Evolutionary conservation across 176 grass and related monocot species (phyloP).

Genomic region (Miscanthus lutarioriparius): DNA sequence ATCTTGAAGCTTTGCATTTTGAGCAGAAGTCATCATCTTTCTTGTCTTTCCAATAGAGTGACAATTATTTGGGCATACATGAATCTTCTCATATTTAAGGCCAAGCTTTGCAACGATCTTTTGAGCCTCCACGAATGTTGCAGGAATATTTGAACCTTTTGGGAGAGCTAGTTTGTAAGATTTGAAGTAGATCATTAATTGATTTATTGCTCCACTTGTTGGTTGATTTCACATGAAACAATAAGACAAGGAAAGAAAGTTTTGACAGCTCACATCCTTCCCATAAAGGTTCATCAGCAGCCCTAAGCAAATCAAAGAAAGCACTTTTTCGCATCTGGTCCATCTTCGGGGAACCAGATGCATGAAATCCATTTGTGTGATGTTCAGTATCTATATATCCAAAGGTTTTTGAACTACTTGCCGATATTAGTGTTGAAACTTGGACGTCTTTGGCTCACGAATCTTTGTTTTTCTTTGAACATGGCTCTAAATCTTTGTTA

Average conservation of each 20-base stretch:
- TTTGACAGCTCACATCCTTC: constrained; percentile 6
- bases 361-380: neutral
- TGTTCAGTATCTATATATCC: neutral
- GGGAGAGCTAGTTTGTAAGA: neutral
- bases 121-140: neutral
- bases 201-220: constrained; percentile 30
- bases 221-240: constrained; percentile 2
- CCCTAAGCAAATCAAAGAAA: constrained; percentile 7
- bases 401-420: neutral
- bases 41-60: neutral
- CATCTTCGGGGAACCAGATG: neutral
- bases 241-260: neutral
- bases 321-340: neutral
- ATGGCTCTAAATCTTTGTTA: neutral
- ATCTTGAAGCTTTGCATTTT: neutral
- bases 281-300: neutral
- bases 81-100: constrained; percentile 8
- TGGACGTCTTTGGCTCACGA: neutral
- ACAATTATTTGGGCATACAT: constrained; percentile 9
- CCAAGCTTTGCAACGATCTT: neutral
- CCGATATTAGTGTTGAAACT: neutral
- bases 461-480: too few species aligned
- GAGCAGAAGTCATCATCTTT: neutral
- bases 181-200: neutral
- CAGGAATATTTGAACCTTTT: neutral